Evolutionary conservation across 225 moss, liverwort and hornwort species (phyloP).

Genomic region (Bryum argenteum): DNA sequence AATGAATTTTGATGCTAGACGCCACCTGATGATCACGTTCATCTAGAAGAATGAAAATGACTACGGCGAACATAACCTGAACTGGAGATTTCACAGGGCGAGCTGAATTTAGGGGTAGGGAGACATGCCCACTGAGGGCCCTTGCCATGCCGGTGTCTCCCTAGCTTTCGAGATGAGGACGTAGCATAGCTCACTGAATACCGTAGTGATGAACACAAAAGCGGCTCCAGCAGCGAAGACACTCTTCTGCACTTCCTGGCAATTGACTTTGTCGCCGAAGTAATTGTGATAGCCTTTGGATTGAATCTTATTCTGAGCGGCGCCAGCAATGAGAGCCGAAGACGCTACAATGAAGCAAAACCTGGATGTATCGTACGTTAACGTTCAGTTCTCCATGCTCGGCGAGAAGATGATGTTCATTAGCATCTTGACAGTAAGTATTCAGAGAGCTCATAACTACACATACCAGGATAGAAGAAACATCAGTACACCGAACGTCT

Average conservation of each 20-base stretch:
- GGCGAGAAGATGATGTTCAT: neutral
- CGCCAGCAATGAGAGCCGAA: conserved; percentile 46
- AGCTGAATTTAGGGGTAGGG: conserved; percentile 29
- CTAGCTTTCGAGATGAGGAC: conserved; percentile 56
- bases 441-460: too few species aligned
- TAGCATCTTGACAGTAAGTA: neutral
- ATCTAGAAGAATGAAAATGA: conserved; percentile 36
- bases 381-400: neutral
- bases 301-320: conserved; percentile 54
- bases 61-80: neutral
- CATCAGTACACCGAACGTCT: conserved; percentile 56
- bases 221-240: conserved; percentile 55
- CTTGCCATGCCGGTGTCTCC: conserved; percentile 39
- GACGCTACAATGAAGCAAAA: conserved; percentile 52
- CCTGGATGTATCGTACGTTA: conserved; percentile 22
- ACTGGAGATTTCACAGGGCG: neutral
- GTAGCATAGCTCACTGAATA: conserved; percentile 54
- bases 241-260: conserved; percentile 47
- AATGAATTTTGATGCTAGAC: neutral
- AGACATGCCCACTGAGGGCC: conserved; percentile 44
- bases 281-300: conserved; percentile 34
- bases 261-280: conserved; percentile 37
- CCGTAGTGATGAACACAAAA: conserved; percentile 50
- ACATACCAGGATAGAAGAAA: conserved; percentile 55
- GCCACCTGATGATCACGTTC: conserved; percentile 12